A percentile compares a stretch with the other conserved stretches of the same genome.
These are phyloP conservation scores for Globisporangium middletonii DNA, from an alignment of 352 stramenopile species.

Conservation along the genomic window DNA sequence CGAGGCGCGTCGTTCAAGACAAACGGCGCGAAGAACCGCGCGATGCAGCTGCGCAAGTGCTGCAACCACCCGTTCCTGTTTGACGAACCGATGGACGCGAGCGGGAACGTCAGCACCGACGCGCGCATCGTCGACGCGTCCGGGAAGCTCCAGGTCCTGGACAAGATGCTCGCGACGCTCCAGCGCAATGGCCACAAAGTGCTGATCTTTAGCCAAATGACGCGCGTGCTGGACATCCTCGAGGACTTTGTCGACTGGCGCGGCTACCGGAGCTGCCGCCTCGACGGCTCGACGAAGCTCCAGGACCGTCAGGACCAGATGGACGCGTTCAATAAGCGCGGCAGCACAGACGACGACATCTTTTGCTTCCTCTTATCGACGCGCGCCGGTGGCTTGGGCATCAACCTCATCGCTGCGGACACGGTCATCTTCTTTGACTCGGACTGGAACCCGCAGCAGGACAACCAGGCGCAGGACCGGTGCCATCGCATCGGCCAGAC, in stretches of 20 bases:
- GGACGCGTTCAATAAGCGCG: conserved; percentile 92
- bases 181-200: conserved; percentile 95
- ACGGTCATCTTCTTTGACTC: conserved; percentile 98
- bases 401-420: conserved; percentile 96
- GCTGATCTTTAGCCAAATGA: conserved; percentile 99
- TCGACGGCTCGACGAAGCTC: conserved; percentile 95
- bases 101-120: conserved; percentile 59
- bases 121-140: conserved; percentile 90
- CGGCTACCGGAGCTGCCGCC: conserved; percentile 92
- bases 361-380: conserved; percentile 86
- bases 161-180: conserved; percentile 95
- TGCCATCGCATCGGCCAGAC: conserved; percentile 89
- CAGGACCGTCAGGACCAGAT: conserved; percentile 93
- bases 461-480: conserved; percentile 90
- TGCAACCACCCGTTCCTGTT: conserved; percentile 94
- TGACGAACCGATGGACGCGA: conserved; percentile 60
- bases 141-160: conserved; percentile 98
- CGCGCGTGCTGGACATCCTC: conserved; percentile 97
- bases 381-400: conserved; percentile 94
- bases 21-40: conserved; percentile 59
- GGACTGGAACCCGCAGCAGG: conserved; percentile 98
- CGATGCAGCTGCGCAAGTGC: conserved; percentile 93
- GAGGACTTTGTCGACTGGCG: conserved; percentile 92
- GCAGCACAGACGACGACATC: conserved; percentile 36
- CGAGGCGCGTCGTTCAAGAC: conserved; percentile 45